Evolutionary conservation across 2,329 filamentous ascomycete species (phyloP).

Genomic region (Talaromyces funiculosus): DNA sequence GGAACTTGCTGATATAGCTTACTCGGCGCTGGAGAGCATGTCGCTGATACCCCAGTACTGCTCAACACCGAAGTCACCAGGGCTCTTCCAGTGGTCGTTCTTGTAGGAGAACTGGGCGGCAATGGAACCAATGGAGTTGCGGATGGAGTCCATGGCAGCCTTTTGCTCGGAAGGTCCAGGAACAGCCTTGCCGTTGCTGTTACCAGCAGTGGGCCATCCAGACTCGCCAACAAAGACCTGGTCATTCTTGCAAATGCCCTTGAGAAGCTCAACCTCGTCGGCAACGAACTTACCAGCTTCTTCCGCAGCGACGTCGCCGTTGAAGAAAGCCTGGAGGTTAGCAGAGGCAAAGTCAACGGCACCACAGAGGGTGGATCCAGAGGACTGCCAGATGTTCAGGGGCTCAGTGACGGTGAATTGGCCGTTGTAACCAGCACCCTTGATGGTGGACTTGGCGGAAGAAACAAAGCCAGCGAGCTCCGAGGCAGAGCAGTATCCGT

Average conservation of each 20-base stretch:
- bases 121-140: slow-evolving; percentile 58
- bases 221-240: slow-evolving; percentile 70
- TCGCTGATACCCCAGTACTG: slow-evolving; percentile 61
- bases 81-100: slow-evolving; percentile 76
- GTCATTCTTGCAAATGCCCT: slow-evolving; percentile 60
- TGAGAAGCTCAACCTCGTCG: slow-evolving; percentile 65
- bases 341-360: slow-evolving; percentile 72
- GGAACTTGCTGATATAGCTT: not conserved
- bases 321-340: slow-evolving; percentile 96
- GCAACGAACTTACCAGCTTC: slow-evolving; percentile 71
- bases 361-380: slow-evolving; percentile 58
- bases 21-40: slow-evolving; percentile 1
- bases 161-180: slow-evolving; percentile 64
- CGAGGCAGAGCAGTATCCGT: slow-evolving; percentile 58
- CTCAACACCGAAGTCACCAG: slow-evolving; percentile 67
- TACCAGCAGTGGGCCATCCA: slow-evolving; percentile 74
- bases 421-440: slow-evolving; percentile 62
- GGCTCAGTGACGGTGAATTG: slow-evolving; percentile 82
- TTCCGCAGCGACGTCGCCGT: slow-evolving; percentile 57
- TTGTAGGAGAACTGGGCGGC: slow-evolving; percentile 76
- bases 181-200: slow-evolving; percentile 65
- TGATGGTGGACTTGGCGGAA: slow-evolving; percentile 59
- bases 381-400: slow-evolving; percentile 66
- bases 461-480: slow-evolving; percentile 67
- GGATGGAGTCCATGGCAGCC: slow-evolving; percentile 66